These are phyloP conservation scores for Nymphaea colorata DNA, from an alignment of 164 flowering plant genomes.

Conservation along the genomic window DNA sequence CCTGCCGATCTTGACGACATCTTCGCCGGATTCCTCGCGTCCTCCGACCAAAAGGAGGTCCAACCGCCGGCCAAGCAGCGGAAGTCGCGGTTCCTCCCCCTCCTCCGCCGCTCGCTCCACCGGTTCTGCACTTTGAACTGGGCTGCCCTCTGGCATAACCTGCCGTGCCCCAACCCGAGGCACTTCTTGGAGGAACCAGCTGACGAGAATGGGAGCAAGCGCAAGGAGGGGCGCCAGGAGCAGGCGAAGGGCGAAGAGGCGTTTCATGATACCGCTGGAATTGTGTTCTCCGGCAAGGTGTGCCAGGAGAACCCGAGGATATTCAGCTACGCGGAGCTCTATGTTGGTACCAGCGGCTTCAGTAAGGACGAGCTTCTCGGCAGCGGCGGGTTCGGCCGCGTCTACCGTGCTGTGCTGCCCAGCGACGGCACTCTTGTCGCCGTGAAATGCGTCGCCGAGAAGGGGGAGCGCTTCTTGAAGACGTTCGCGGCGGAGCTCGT, in stretches of 20 bases:
- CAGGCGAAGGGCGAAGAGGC: constrained; percentile 11
- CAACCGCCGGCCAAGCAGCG: background rate
- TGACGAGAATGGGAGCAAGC: too few relatives aligned
- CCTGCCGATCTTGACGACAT: constrained; percentile 37
- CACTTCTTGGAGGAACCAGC: too few relatives aligned
- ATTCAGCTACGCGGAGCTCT: constrained; percentile 79
- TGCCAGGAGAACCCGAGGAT: constrained; percentile 47
- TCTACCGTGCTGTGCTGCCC: constrained; percentile 69
- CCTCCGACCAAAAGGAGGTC: background rate
- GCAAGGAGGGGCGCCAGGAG: constrained; percentile 6
- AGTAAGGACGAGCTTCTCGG: constrained; percentile 58
- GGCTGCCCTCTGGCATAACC: background rate
- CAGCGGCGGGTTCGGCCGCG: constrained; percentile 85
- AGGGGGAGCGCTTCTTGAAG: constrained; percentile 67
- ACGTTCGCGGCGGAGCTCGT: constrained; percentile 74
- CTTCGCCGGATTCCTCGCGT: background rate
- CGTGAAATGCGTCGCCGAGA: constrained; percentile 76
- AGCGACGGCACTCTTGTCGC: constrained; percentile 86
- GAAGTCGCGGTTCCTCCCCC: background rate
- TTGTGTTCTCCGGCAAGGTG: constrained; percentile 29
- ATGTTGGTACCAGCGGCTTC: constrained; percentile 81
- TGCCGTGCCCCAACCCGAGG: background rate
- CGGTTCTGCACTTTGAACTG: background rate
- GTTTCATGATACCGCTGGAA: constrained; percentile 58
- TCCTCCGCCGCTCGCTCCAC: background rate